Conservation (phyloP, 83 land plant species). For the Picea abies region DNA sequence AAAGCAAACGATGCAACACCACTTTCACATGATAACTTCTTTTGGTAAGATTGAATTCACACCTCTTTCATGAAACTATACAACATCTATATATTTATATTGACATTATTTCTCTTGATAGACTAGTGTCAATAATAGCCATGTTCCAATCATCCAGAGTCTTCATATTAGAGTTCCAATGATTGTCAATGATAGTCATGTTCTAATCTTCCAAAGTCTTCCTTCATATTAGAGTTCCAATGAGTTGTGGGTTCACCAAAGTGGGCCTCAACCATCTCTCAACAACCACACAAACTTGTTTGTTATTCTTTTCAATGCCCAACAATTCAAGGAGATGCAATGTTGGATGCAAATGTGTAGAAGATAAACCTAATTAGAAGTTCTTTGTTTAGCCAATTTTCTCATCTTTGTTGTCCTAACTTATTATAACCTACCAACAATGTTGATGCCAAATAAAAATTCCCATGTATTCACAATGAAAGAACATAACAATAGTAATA, state of each 20-base stretch:
- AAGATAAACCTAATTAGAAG: background rate
- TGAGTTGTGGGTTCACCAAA: background rate
- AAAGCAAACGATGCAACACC: background rate
- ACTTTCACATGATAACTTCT: background rate
- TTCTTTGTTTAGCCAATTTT: constrained; percentile 39
- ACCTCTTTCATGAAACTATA: background rate
- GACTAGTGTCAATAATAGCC: background rate
- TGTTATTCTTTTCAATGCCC: background rate
- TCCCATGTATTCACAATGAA: background rate
- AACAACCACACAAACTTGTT: background rate
- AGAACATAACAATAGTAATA: background rate
- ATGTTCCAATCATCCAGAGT: background rate
- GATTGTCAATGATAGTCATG: too few relatives aligned
- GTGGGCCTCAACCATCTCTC: background rate
- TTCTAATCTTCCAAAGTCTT: background rate
- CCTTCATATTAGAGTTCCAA: background rate
- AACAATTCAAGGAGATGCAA: background rate
- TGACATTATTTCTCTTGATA: constrained; percentile 8
- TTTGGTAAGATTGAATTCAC: background rate
- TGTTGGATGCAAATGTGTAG: constrained; percentile 14
- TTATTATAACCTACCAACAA: constrained; percentile 39
- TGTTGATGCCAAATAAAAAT: background rate
- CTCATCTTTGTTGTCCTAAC: constrained; percentile 63
- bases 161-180: too few relatives aligned
- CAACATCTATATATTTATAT: background rate